Evolutionary conservation across 176 grass and related monocot species (phyloP).

Genomic region (Zoysia japonica): DNA sequence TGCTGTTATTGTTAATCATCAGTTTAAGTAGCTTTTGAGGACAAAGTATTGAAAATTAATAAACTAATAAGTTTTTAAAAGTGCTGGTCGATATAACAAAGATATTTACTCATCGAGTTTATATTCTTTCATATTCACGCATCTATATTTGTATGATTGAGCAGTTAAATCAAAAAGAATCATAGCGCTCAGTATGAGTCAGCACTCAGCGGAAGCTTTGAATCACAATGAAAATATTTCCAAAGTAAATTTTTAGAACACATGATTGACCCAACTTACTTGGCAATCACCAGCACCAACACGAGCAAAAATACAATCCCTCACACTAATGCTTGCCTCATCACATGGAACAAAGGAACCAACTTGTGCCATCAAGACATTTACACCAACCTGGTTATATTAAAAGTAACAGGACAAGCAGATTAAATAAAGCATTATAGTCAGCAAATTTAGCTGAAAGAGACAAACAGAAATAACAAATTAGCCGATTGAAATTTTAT

Average conservation of each 20-base stretch:
- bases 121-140: conserved; percentile 12
- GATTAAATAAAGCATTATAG: conserved; percentile 1
- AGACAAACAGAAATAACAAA: not conserved
- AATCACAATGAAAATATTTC: conserved; percentile 18
- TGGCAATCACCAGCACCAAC: conserved; percentile 99
- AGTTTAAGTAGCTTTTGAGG: not conserved
- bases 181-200: not conserved
- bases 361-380: conserved; percentile 94
- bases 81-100: conserved; percentile 15
- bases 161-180: conserved; percentile 18
- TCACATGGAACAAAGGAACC: conserved; percentile 94
- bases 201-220: conserved; percentile 29
- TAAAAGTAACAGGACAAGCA: conserved; percentile 34
- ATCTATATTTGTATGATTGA: conserved; percentile 19
- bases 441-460: not conserved
- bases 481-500: not conserved
- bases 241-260: conserved; percentile 5
- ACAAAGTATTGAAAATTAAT: not conserved
- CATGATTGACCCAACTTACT: conserved; percentile 51
- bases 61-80: not conserved
- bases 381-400: conserved; percentile 83
- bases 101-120: not conserved
- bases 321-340: conserved; percentile 78
- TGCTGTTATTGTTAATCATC: too few species aligned
- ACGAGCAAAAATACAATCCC: conserved; percentile 99